Evolutionary conservation across 805 yeast species (phyloP).

Genomic region (Schwanniomyces sp.): DNA sequence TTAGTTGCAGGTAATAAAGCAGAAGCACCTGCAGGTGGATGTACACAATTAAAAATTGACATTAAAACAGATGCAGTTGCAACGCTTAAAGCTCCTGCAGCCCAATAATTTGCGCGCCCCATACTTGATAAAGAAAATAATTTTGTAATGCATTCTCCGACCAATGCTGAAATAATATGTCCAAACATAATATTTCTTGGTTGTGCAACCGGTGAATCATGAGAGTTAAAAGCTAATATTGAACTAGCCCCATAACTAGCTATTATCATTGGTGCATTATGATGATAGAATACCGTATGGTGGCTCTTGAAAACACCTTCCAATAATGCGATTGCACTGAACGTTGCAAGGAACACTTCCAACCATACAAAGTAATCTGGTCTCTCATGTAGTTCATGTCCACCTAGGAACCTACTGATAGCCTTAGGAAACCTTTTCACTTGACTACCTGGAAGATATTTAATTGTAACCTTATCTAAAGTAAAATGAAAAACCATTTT

Average conservation of each 20-base stretch:
- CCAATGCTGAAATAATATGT: conserved; percentile 50
- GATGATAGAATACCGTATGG: conserved; percentile 36
- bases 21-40: conserved; percentile 75
- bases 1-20: conserved; percentile 59
- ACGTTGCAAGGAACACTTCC: too few species aligned
- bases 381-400: too few species aligned
- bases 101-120: too few species aligned
- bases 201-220: conserved; percentile 61
- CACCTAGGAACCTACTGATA: too few species aligned
- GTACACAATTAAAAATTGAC: conserved; percentile 56
- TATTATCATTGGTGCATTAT: conserved; percentile 49
- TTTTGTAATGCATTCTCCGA: conserved; percentile 56
- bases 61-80: conserved; percentile 53
- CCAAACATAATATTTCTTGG: conserved; percentile 61
- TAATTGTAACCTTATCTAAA: too few species aligned
- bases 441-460: too few species aligned
- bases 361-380: too few species aligned
- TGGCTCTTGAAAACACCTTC: conserved; percentile 46
- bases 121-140: conserved; percentile 31
- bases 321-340: conserved; percentile 19
- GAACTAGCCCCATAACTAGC: conserved; percentile 67
- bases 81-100: too few species aligned
- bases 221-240: conserved; percentile 54
- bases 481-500: too few species aligned
- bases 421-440: too few species aligned